Base-by-base conservation (phyloP, 768 basidiomycete genomes). In the Leccinellum albellum region DNA sequence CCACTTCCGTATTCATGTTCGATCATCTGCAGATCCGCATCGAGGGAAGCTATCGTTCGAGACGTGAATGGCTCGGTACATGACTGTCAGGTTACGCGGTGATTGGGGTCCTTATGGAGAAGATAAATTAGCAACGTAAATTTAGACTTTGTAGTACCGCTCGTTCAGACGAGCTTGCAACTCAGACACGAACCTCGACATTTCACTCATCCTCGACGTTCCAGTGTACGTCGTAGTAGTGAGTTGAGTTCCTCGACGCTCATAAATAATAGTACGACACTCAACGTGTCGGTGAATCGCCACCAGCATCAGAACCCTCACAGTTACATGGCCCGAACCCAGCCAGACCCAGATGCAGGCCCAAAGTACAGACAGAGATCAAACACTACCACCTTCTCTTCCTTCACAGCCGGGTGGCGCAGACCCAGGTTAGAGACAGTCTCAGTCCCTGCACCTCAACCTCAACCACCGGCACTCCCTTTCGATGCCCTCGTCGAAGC, bases 401-500 rank as follows among this genome's bases (percentile, higher is more conserved):
- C 72, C 20, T 76, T 77, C 59, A 61, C 70, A 6, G 55, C 67
- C 0, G 63, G 68, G 29, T 79, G 79, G 78, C 76, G 74, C 31
- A 70, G 74, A 56, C 65, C 65, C 61, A 66, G 65, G 55, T 46
- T 61, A 45, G 70, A 73, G 59, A 68, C 72, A 15, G 63, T 72
- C 28, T 60, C 68, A 7, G 65, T 59, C 28, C 55, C 73, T 8
- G 47, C 37, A 31, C 51, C 40, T 17, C 40, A 70, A 14, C 64
- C 72, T 29, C 68, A 76, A 17, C 57, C 59, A 33, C 56, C 59
- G 35, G 15, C 61, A 14, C 58, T 64, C 35, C 51, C 78, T 13
- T 70, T 78, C 42, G 87, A 88, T 35, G 74, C 66, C 21, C 72
- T 81, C 40, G 69, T 81, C n/a, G 74, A 77, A 50, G 71, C 71